Evolutionary conservation across 176 grass and related monocot species (phyloP), one percentile per base, ranked within the genome.

Genomic region (Eragrostis curvula): DNA sequence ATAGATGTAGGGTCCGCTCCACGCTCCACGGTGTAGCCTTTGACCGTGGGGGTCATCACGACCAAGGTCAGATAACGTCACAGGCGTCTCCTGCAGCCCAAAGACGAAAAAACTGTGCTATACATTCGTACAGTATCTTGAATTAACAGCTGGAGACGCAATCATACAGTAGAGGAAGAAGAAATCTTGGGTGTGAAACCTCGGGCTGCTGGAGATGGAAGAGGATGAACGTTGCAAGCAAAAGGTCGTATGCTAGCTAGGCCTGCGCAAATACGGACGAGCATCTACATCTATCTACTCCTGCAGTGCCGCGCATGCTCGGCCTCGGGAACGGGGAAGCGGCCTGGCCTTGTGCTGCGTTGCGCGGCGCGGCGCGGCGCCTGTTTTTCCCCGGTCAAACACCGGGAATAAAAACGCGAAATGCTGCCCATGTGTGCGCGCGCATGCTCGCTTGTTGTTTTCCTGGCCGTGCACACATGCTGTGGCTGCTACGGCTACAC

Each of bases 241-340:
- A 58, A 30, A 49, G 24, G 17, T 36, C 32, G 32, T 36, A 36
- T 4, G 2, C 32, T 36, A 36, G 3, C 48, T 32, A 28, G 12
- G 21, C 5, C 20, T 83, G 68, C 1, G 65, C 29, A 25, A 12
- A 62, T 17, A 28, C 25, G 48, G 42, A 78, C 24, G 23, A 59
- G 75, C 39, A 49, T 78, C 21, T 29, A 69, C 10, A 42, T 43
- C 39, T 11, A 7, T 45, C 53, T 6, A 21, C 52, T n/a, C 9
- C 23, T 10, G 10, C 36, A 28, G 66, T 23, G 40, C 32, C 18
- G 77, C 78, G 85, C 85, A 82, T 87, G 85, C 65, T 15, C 40
- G 79, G 85, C 79, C 79, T 82, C 16, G 79, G 55, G 49, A 70
- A 12, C n/a, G n/a, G n/a, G n/a, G n/a, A n/a, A n/a, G n/a, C n/a